These are phyloP conservation scores for Danielozyma ontarioensis DNA, from an alignment of 805 yeast genomes.

Conservation along the genomic window DNA sequence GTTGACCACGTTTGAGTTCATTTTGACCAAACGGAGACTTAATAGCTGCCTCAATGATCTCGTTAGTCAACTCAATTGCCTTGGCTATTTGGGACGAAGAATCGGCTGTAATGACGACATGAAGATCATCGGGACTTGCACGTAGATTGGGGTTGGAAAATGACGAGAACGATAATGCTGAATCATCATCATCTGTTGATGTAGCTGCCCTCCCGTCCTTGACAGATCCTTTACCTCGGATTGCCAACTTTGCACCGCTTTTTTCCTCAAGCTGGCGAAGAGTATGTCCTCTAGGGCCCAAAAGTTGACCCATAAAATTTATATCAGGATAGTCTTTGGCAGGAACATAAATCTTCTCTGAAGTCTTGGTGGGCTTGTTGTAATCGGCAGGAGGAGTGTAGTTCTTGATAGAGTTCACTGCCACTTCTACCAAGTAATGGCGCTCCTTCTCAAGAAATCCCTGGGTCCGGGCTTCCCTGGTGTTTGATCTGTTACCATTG, in stretches of 20 bases:
- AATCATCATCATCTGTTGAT: conserved; percentile 47
- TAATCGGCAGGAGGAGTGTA: conserved; percentile 80
- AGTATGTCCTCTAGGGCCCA: conserved; percentile 96
- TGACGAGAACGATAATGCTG: conserved; percentile 13
- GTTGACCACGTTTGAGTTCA: conserved; percentile 83
- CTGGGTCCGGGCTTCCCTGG: conserved; percentile 65
- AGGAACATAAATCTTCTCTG: conserved; percentile 82
- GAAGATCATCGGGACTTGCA: conserved; percentile 62
- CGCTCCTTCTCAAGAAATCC: conserved; percentile 72
- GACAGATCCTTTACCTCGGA: conserved; percentile 93
- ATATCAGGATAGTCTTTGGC: conserved; percentile 83
- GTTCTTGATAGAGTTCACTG: conserved; percentile 66
- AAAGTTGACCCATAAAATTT: conserved; percentile 82
- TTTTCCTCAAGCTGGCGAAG: conserved; percentile 72
- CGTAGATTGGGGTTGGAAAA: conserved; percentile 16
- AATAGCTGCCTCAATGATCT: conserved; percentile 76
- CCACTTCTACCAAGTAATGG: conserved; percentile 69
- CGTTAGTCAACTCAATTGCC: conserved; percentile 71
- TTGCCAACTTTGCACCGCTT: conserved; percentile 85
- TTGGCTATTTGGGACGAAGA: conserved; percentile 67
- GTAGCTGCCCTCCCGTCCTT: conserved; percentile 73
- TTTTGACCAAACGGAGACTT: conserved; percentile 90
- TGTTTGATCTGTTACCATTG: conserved; percentile 78
- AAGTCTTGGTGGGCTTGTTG: conserved; percentile 59
- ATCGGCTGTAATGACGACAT: conserved; percentile 83